Conservation (phyloP, 306 rosid species). For the Pyrus bretschneideri region DNA sequence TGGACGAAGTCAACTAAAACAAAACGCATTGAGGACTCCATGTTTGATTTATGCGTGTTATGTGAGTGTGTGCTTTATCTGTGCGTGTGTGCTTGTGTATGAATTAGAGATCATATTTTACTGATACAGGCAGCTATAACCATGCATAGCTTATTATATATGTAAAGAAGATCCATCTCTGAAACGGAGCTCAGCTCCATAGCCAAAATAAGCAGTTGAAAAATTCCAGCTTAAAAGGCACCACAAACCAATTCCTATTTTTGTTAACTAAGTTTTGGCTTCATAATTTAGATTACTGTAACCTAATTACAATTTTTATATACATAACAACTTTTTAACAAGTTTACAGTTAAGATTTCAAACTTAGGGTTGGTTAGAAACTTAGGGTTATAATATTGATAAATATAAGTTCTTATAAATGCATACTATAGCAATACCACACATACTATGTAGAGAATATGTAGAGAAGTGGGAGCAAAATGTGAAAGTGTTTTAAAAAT, state of each 20-base stretch:
- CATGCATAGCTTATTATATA: neutral
- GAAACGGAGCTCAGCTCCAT: neutral
- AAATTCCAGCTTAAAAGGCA: neutral
- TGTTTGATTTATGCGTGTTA: neutral
- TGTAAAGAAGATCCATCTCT: neutral
- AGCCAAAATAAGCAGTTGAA: neutral
- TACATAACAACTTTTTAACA: too few species aligned
- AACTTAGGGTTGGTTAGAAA: too few species aligned
- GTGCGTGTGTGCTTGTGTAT: neutral
- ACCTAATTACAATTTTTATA: neutral
- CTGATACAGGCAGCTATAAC: neutral
- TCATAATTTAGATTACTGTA: neutral
- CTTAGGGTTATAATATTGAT: too few species aligned
- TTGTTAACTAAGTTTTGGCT: neutral
- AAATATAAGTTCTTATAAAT: too few species aligned
- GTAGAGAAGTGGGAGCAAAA: too few species aligned
- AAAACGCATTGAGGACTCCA: slow-evolving; percentile 24
- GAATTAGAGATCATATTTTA: neutral
- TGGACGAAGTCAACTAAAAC: slow-evolving; percentile 28
- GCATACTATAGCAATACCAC: too few species aligned
- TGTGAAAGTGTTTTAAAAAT: too few species aligned
- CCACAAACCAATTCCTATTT: neutral
- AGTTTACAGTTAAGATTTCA: too few species aligned
- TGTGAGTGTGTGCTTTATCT: neutral
- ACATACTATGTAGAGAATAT: too few species aligned